Evolutionary conservation across 164 flowering plant genomes (phyloP).

Genomic region (Tinospora cordifolia): DNA sequence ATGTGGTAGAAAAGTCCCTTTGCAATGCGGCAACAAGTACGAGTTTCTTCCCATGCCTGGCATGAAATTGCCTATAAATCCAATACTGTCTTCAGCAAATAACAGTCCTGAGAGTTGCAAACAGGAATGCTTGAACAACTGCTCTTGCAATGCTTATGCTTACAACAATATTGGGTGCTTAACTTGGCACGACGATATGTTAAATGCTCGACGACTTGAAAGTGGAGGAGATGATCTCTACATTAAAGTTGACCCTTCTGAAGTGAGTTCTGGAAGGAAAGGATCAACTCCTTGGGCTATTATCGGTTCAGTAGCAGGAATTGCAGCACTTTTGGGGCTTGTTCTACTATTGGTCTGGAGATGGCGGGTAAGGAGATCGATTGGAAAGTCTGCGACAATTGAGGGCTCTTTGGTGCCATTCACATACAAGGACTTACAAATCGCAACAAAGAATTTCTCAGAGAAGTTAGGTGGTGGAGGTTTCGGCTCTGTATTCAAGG

Average conservation of each 20-base stretch:
- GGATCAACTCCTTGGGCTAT: conserved; percentile 5
- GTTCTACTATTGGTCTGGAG: conserved; percentile 12
- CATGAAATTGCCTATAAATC: conserved; percentile 11
- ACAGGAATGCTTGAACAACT: conserved; percentile 24
- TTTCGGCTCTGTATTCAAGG: conserved; percentile 59
- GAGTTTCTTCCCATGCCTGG: conserved; percentile 5
- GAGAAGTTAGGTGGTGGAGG: conserved; percentile 51
- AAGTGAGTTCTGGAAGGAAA: conserved; percentile 3
- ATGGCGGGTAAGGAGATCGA: too few relatives aligned
- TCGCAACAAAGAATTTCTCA: conserved; percentile 43
- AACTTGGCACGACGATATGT: conserved; percentile 24
- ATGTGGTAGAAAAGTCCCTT: conserved; percentile 16
- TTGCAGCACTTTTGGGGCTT: conserved; percentile 14
- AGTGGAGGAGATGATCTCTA: conserved; percentile 13
- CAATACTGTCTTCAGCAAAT: neutral
- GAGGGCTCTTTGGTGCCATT: conserved; percentile 38
- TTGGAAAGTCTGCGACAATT: neutral
- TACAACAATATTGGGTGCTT: conserved; percentile 12
- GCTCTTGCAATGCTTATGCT: conserved; percentile 35
- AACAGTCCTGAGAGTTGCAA: conserved; percentile 17
- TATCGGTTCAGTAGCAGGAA: conserved; percentile 16
- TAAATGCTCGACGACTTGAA: conserved; percentile 17
- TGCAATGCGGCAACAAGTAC: conserved; percentile 18
- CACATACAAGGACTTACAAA: conserved; percentile 33
- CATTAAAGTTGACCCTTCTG: conserved; percentile 19